A percentile compares a stretch with the other conserved stretches of the same genome.
Conservation (phyloP, 257 asterid genomes). For the Euphrasia confusa region DNA sequence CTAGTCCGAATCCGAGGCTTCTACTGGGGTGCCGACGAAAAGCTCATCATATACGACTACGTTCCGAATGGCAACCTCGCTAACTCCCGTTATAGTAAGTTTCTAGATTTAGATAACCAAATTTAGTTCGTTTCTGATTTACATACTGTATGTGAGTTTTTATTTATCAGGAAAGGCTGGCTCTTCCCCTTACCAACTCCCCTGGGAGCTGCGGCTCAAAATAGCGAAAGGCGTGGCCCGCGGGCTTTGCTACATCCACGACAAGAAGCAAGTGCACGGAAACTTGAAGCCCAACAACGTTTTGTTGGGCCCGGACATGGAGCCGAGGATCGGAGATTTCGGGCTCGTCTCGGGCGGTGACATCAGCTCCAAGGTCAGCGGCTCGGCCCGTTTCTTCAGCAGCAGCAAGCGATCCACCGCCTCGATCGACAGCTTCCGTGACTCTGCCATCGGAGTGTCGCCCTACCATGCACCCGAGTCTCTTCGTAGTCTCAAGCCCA, state of each 20-base stretch:
- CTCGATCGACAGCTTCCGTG: constrained; percentile 75
- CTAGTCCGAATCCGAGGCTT: constrained; percentile 80
- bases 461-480: constrained; percentile 93
- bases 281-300: constrained; percentile 85
- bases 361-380: constrained; percentile 52
- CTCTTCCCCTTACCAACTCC: constrained; percentile 73
- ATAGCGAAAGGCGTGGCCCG: constrained; percentile 92
- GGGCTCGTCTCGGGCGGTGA: constrained; percentile 68
- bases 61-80: constrained; percentile 96
- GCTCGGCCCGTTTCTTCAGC: constrained; percentile 72
- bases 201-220: constrained; percentile 81
- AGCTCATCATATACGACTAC: constrained; percentile 85
- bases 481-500: constrained; percentile 82
- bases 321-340: constrained; percentile 88
- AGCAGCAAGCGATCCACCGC: constrained; percentile 90
- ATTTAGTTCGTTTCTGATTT: too few species aligned
- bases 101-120: background rate
- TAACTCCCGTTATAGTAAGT: constrained; percentile 83
- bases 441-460: constrained; percentile 50
- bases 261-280: constrained; percentile 86
- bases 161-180: constrained; percentile 62
- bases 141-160: too few species aligned
- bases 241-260: constrained; percentile 76
- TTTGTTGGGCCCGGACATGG: constrained; percentile 66
- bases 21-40: constrained; percentile 93